Evolutionary conservation across 2,329 filamentous ascomycete species (phyloP).

Genomic region (Trichoderma semiorbis): DNA sequence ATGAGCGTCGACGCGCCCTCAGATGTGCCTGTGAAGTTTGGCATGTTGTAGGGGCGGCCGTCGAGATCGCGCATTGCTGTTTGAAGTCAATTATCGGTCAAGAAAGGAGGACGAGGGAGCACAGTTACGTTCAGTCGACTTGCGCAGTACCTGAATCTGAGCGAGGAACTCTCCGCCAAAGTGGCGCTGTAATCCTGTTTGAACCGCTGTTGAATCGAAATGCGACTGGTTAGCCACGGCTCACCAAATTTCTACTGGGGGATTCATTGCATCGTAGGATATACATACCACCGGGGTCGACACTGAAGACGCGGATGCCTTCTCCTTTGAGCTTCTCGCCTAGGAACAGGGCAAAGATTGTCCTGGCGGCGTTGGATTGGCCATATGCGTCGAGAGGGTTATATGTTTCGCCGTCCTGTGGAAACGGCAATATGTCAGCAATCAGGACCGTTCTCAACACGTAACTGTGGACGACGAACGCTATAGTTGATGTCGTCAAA

Average conservation of each 20-base stretch:
- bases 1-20: conserved; percentile 26
- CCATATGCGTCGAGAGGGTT: conserved; percentile 4
- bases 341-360: conserved; percentile 17
- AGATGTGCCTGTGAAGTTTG: conserved; percentile 33
- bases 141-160: background rate
- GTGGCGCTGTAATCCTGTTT: conserved; percentile 10
- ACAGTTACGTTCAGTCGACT: background rate
- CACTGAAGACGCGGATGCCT: conserved; percentile 16
- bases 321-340: conserved; percentile 14
- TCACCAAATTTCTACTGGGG: background rate
- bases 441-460: background rate
- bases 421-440: background rate
- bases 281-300: conserved; percentile 19
- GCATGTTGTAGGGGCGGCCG: conserved; percentile 2
- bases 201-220: background rate
- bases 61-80: conserved; percentile 10
- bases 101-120: background rate
- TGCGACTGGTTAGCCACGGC: background rate
- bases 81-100: background rate
- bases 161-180: background rate
- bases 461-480: background rate
- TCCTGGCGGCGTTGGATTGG: conserved; percentile 19
- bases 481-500: conserved; percentile 15
- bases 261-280: background rate
- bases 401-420: conserved; percentile 13